These are phyloP conservation scores for Xerocomus potaroensis DNA, from an alignment of 768 basidiomycete genomes.

Conservation along the genomic window DNA sequence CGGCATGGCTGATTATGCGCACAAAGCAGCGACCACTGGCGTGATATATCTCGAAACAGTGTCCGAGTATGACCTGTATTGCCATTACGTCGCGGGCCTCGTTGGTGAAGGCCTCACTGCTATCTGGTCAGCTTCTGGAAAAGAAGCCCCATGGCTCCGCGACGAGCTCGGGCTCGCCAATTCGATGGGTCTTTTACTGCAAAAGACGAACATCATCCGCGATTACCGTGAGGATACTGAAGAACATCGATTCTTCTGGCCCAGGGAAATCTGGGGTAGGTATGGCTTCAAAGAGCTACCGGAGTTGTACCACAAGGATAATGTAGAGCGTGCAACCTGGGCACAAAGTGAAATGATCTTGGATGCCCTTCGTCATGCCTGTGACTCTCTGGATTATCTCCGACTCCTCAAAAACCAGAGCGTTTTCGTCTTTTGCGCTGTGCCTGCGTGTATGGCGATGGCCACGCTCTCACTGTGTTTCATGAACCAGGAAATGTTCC, in stretches of 20 bases:
- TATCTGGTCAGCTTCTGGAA: slow-evolving; percentile 80
- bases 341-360: slow-evolving; percentile 86
- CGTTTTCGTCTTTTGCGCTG: slow-evolving; percentile 94
- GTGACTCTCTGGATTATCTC: slow-evolving; percentile 88
- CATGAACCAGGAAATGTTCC: slow-evolving; percentile 87
- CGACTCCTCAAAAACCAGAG: slow-evolving; percentile 82
- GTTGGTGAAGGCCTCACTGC: slow-evolving; percentile 94
- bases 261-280: slow-evolving; percentile 82
- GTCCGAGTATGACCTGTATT: slow-evolving; percentile 93
- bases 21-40: slow-evolving; percentile 70
- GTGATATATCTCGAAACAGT: slow-evolving; percentile 68
- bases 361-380: slow-evolving; percentile 79
- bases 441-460: slow-evolving; percentile 93
- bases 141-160: slow-evolving; percentile 71
- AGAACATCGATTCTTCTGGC: slow-evolving; percentile 89
- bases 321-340: slow-evolving; percentile 66
- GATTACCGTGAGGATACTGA: slow-evolving; percentile 92
- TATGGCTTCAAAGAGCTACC: slow-evolving; percentile 71
- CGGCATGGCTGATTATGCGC: slow-evolving; percentile 96
- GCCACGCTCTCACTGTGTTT: slow-evolving; percentile 90
- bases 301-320: slow-evolving; percentile 58
- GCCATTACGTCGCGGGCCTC: slow-evolving; percentile 96
- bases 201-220: slow-evolving; percentile 98
- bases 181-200: slow-evolving; percentile 91
- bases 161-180: slow-evolving; percentile 85